Base-by-base conservation (phyloP, 768 basidiomycete genomes). In the Hericium alpestre region DNA sequence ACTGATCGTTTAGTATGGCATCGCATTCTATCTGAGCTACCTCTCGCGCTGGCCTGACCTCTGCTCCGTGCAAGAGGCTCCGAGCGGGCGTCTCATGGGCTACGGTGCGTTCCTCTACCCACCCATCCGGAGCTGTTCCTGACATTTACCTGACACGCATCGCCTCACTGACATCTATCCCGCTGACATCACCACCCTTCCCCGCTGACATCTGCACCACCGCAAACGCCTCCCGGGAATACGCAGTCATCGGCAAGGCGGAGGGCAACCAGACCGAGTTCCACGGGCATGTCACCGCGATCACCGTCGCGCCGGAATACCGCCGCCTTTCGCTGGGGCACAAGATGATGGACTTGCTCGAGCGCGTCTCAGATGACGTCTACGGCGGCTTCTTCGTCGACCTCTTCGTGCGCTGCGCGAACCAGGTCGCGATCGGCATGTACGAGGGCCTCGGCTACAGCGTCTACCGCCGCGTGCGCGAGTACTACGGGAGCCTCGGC, bases 221-320 rank as follows among this genome's bases (percentile, higher is more conserved):
- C 8, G 27, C 27, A 32, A 32, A 32, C 32, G 32, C 8, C 32
- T 9, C 8, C 32, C 8, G 32, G 32, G 32, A 9, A 32, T 10
- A 32, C 8, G 43, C 64, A 97, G 96, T 97, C 63, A 77, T 99
- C 53, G 93, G 93, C 23, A 99, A 98, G 65, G 91, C 93, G 1
- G 93, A 96, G 70, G 93, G 93, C 2, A 60, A 69, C 5, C 74
- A 76, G 0, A 57, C 70, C 1, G 93, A 94, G 65, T 92, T 88
- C 83, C 92, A 93, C 65, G 95, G 93, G 0, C 96, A 98, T 65
- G 85, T 98, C 65, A 97, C 95, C 0, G 94, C 94, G 0, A 75
- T 99, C 52, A 92, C 93, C 5, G 93, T 99, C 55, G 89, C 93
- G 0, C 96, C 96, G 12, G 85, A 90, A 64, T 96, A 91, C 70